Percentiles rank a stretch among this genome's conserved stretches.
Evolutionary conservation across 2,329 filamentous ascomycete genomes (phyloP).

Genomic region (Neurospora sp.): DNA sequence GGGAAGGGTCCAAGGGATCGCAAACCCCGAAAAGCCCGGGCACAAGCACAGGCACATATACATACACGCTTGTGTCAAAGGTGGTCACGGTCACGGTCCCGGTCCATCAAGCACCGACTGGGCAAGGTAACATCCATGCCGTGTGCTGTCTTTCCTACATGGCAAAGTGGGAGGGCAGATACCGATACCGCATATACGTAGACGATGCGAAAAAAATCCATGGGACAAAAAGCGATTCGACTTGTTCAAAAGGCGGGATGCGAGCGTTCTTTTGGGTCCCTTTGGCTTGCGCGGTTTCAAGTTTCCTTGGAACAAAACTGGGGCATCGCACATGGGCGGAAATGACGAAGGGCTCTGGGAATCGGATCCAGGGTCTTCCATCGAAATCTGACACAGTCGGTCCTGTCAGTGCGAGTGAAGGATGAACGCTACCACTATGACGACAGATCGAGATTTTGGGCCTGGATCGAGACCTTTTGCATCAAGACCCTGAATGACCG

Average conservation of each 20-base stretch:
- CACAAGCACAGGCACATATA: neutral
- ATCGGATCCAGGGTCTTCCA: constrained; percentile 8
- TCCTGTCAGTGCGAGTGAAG: neutral
- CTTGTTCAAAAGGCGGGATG: neutral
- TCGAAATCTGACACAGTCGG: constrained; percentile 1
- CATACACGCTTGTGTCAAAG: neutral
- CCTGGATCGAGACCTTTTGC: constrained; percentile 12
- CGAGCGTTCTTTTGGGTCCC: neutral
- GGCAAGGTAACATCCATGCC: neutral
- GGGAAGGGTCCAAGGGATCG: neutral
- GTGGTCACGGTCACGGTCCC: neutral
- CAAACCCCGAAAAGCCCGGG: neutral
- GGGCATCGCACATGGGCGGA: neutral
- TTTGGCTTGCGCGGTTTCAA: neutral
- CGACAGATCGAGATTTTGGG: constrained; percentile 14
- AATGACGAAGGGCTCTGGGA: constrained; percentile 5
- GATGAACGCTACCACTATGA: constrained; percentile 10
- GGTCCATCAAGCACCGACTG: neutral
- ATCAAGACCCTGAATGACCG: neutral
- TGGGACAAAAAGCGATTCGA: neutral
- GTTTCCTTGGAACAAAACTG: constrained; percentile 3
- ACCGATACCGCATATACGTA: neutral
- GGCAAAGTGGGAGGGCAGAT: neutral
- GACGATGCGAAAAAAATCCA: neutral
- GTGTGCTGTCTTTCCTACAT: neutral